A percentile compares a stretch with the other conserved stretches of the same genome.
phyloP scores from a whole-genome alignment of 805 yeast genomes.

The Zygoascus biomembranicola region DNA sequence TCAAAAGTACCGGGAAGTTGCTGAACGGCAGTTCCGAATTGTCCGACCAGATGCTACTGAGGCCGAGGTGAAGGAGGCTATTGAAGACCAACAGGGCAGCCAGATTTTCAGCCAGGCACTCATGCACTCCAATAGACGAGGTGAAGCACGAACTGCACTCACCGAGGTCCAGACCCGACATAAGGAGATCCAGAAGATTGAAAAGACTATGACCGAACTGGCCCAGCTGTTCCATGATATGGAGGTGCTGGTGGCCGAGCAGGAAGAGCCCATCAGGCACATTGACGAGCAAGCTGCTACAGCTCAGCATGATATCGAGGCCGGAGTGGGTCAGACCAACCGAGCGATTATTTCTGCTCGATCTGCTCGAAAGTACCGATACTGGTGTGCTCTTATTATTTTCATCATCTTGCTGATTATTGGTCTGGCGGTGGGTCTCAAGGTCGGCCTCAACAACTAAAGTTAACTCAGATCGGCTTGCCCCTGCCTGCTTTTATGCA shows the following conservation, averaged over 20 bases:
- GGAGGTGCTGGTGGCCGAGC: slow-evolving; percentile 94
- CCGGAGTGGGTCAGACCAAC: slow-evolving; percentile 89
- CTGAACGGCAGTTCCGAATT: slow-evolving; percentile 86
- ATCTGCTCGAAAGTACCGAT: slow-evolving; percentile 83
- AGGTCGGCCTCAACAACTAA: slow-evolving; percentile 4
- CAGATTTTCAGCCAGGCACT: slow-evolving; percentile 90
- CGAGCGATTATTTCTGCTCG: slow-evolving; percentile 84
- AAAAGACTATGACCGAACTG: slow-evolving; percentile 90
- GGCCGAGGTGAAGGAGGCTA: slow-evolving; percentile 74
- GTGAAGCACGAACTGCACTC: slow-evolving; percentile 87
- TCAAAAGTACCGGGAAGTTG: slow-evolving; percentile 76
- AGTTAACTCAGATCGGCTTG: background rate
- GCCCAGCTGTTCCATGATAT: slow-evolving; percentile 91
- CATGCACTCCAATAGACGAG: slow-evolving; percentile 31
- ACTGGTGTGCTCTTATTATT: slow-evolving; percentile 66
- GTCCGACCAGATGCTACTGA: slow-evolving; percentile 48
- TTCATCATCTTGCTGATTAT: slow-evolving; percentile 22
- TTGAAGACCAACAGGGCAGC: slow-evolving; percentile 72
- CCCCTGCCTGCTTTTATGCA: background rate
- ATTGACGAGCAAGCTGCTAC: slow-evolving; percentile 70
- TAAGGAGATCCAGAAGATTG: slow-evolving; percentile 88
- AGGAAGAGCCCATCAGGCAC: slow-evolving; percentile 78
- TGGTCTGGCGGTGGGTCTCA: slow-evolving; percentile 21
- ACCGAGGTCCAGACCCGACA: slow-evolving; percentile 96
- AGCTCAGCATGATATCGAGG: slow-evolving; percentile 87